Base-by-base conservation (phyloP, 441 rosid genomes). In the Codiaeum variegatum region DNA sequence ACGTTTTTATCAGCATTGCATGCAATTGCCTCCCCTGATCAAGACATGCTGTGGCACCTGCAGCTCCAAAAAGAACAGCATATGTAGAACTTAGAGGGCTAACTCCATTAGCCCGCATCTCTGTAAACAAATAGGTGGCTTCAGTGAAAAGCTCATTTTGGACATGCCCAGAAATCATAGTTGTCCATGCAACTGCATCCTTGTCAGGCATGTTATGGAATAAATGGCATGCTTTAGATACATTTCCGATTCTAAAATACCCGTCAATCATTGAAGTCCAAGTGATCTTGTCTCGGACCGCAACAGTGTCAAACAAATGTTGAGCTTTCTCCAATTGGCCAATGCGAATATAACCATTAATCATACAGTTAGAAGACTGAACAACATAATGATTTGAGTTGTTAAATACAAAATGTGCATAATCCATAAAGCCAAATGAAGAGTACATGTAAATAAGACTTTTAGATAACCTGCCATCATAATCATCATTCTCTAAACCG, bases 261-360 rank as follows among this genome's bases (percentile, higher is more conserved):
- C 94, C 96, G 71, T 79, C 80, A 21, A 93, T 80, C 88, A 93
- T 87, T 34, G 89, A 87, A 69, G 96, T 93, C 96, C 97, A 93
- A 6, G 97, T 87, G 63, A 93, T 84, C 75, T 83, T 83, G 64
- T 91, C 94, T 15, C 78, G 81, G 60, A 75, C 31, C 47, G 85
- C 84, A 6, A 81, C 75, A 36, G 66, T 73, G 59, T 84, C 78
- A 66, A 91, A 93, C 78, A 90, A 76, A 67, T 52, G 44, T 69
- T 76, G 81, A 73, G 98, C 97, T 71, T 80, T 80, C 65, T 85
- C 89, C 76, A 90, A 61, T 78, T 83, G 74, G 34, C 91, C 91
- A 7, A 24, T 80, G 46, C 80, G 80, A 56, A 84, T 56, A 80
- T 85, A 90, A 66, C 89, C 84, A 13, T 78, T 88, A 51, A 93